Base-by-base conservation (phyloP, 176 grass and related monocot species). In the Aegilops umbellulata region DNA sequence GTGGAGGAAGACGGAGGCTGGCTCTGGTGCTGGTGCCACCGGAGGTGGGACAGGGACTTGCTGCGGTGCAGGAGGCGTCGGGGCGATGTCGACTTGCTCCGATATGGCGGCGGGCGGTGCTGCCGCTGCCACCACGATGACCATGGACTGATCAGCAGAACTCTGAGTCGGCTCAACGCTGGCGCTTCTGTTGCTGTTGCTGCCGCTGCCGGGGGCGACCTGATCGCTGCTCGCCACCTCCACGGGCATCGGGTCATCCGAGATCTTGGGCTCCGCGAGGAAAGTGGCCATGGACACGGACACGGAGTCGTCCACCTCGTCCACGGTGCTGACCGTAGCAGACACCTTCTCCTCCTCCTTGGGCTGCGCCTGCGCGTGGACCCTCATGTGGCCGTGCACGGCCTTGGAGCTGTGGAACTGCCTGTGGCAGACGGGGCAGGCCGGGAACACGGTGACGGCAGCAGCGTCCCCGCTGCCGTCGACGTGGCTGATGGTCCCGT, bases 371-470 rank as follows among this genome's bases (percentile, higher is more conserved):
- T 42, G 15, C 44, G 32, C 68, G 61, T 86, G 88, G 63, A 90
- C 78, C 47, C 78, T 77, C 83, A 86, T 81, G 78, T 90, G 88
- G 0, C 88, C 88, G 38, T 77, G 10, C 51, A 86, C 63, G 1
- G 88, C 63, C 36, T 82, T 86, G 3, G 6, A 20, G 79, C 88
- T 82, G 29, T 3, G 0, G 71, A 90, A 90, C 12, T 29, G 17
- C 71, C 44, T 70, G 27, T 3, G 5, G 83, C 78, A 90, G 11
- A 71, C 5, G 8, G 26, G 25, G 63, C 83, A 86, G 2, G 51
- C 51, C 51, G 27, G 3, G 70, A 49, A 86, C 31, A 6, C 8
- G 20, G 53, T 17, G 7, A 0, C 10, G 5, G 47, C 47, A 51
- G 47, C 15, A 10, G 34, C 24, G 3, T 2, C 17, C 11, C 1